A percentile compares a stretch with the other conserved stretches of the same genome.
phyloP scores from a whole-genome alignment of 805 yeast species.

The Kazachstania psychrophila region DNA sequence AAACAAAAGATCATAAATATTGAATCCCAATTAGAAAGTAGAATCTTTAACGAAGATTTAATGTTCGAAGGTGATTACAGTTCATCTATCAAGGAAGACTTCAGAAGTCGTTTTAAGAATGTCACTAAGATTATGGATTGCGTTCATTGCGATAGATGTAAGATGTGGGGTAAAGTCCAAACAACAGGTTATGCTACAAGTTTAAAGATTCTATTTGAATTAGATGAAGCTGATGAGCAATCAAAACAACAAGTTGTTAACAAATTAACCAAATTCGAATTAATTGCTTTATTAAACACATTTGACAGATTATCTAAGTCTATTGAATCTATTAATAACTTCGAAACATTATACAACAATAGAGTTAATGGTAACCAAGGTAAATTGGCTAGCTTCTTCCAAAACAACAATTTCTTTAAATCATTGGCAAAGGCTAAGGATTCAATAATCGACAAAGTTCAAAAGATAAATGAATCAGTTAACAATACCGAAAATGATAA shows the following conservation, averaged over 20 bases:
- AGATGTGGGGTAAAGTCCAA: constrained; percentile 97
- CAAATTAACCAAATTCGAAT: constrained; percentile 64
- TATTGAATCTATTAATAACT: constrained; percentile 61
- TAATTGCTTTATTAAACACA: constrained; percentile 85
- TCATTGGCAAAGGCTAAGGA: constrained; percentile 24
- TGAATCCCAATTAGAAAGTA: constrained; percentile 28
- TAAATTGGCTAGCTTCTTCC: constrained; percentile 18
- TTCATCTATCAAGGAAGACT: constrained; percentile 64
- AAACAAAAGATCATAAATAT: constrained; percentile 36
- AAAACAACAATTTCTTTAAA: constrained; percentile 27
- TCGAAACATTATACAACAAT: constrained; percentile 46
- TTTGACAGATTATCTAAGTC: constrained; percentile 84
- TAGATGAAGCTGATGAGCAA: constrained; percentile 39
- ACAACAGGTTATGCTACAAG: constrained; percentile 98
- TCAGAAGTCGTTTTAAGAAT: constrained; percentile 75
- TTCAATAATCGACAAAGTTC: constrained; percentile 9
- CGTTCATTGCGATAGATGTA: constrained; percentile 95
- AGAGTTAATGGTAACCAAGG: constrained; percentile 17
- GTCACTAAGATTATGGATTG: constrained; percentile 94
- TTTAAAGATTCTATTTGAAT: constrained; percentile 77
- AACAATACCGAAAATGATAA: constrained; percentile 2
- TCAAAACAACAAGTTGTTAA: constrained; percentile 42
- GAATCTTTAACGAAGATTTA: constrained; percentile 43
- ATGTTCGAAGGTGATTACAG: constrained; percentile 39
- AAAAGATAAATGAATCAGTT: constrained; percentile 21